Base-by-base conservation (phyloP, 78 protist species). In the Polysphondylium violaceum region DNA sequence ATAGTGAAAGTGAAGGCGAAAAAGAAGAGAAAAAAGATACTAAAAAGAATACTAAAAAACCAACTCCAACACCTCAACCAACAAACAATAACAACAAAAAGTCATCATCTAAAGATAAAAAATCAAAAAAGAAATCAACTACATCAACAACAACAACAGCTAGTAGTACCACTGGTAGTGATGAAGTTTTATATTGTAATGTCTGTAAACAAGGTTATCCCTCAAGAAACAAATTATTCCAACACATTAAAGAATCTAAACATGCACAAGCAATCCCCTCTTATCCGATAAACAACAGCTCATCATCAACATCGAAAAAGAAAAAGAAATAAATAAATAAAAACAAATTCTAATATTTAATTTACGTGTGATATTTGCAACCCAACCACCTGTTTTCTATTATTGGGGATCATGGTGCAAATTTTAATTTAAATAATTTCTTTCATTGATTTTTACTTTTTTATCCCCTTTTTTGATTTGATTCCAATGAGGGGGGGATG, bases 201-300 rank as follows among this genome's bases (percentile, higher is more conserved):
- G 94, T 88, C 50, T 88, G 94, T 51, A 40, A 77, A 64, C 73
- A 58, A 14, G 68, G 35, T n/a, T 88, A 76, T 33, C 31, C 61
- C 6, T 53, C 87, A 3, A 56, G 94, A 64, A 88, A 88, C 21
- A 56, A 74, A 35, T 44, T 88, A 31, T 88, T 88, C 74, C 67
- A 61, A 67, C 94, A 88, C 44, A 72, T 88, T 35, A 88, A 88
- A 59, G 86, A 87, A n/a, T 74, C 93, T 31, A 76, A 76, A 27
- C 93, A 87, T 56, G 93, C 93, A 36, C 76, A 76, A 33, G 93
- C 93, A 5, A 72, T 87, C 6, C 64, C 63, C n/a, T 65, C 73
- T 36, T n/a, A n/a, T n/a, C n/a, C n/a, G n/a, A n/a, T n/a, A n/a
- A n/a, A n/a, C n/a, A n/a, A n/a, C n/a, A n/a, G n/a, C n/a, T n/a